Evolutionary conservation across 768 basidiomycete genomes (phyloP).

Genomic region (Amanita rubescens): DNA sequence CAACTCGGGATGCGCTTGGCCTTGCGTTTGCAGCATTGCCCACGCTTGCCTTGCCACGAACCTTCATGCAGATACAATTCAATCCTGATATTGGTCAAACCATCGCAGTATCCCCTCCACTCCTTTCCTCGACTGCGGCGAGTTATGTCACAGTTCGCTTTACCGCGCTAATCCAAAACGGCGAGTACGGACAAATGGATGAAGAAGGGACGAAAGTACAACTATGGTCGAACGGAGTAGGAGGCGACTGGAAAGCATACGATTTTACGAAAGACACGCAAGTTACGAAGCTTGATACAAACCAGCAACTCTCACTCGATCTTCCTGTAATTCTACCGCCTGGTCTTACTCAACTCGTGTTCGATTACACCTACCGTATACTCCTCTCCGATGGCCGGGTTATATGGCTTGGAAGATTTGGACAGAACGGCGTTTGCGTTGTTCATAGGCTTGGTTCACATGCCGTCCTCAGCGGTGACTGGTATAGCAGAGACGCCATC

Average conservation of each 20-base stretch:
- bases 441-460: conserved; percentile 17
- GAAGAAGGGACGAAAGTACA: conserved; percentile 28
- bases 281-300: neutral
- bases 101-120: conserved; percentile 15
- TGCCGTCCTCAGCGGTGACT: conserved; percentile 14
- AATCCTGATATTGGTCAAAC: conserved; percentile 30
- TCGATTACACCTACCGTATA: conserved; percentile 44
- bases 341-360: conserved; percentile 10
- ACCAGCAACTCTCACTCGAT: neutral
- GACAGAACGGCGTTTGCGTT: conserved; percentile 35
- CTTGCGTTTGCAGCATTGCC: neutral
- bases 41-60: conserved; percentile 1
- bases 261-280: conserved; percentile 20
- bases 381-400: conserved; percentile 34
- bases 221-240: conserved; percentile 33
- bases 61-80: conserved; percentile 31
- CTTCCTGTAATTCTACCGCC: neutral
- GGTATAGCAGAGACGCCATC: conserved; percentile 12
- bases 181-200: conserved; percentile 25
- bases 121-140: conserved; percentile 13
- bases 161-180: conserved; percentile 23
- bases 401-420: conserved; percentile 39
- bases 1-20: neutral
- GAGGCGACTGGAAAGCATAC: conserved; percentile 25
- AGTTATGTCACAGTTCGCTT: conserved; percentile 25